Evolutionary conservation across 2,329 filamentous ascomycete species (phyloP), one percentile per base, ranked within the genome.

Genomic region (Botrytis fragariae): DNA sequence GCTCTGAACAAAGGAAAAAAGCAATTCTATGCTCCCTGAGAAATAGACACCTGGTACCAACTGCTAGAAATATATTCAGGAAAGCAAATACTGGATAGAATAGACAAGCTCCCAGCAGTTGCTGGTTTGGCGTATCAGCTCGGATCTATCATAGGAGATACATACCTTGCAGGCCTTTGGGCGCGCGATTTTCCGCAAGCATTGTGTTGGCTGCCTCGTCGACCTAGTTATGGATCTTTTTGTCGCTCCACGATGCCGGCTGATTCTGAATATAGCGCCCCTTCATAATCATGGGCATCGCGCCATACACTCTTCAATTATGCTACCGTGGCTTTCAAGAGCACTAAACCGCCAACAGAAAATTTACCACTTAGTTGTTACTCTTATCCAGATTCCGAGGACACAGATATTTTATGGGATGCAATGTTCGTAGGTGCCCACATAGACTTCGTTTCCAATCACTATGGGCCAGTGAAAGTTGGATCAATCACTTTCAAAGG

Each of bases 281-380:
- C 39, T 42, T 64, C 61, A 64, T 64, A 39, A 39, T 64, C 61
- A n/a, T 64, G 61, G 61, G 25, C 25, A 64, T 64, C 61, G 25
- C n/a, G 22, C 29, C 29, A 16, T 44, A 29, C 37, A 14, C 35
- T 37, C 7, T 39, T 44, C 16, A n/a, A 25, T 8, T 64, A 64
- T 44, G n/a, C 35, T 42, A 37, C 39, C 18, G 25, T 18, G 25
- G 61, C 61, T 10, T 61, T 61, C 20, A 64, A 39, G 25, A 16
- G 14, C 25, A 44, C 25, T 4, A 37, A 64, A 20, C 9, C n/a
- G 14, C 7, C 12, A 12, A 42, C 37, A n/a, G 12, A 42, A 42
- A 5, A 44, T 42, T 9, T 12, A 64, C 22, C 35, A 35, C 25
- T 10, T 1, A 2, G 4, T 22, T 29, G 44, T 42, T n/a, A 44